These are phyloP conservation scores for Ilex aquifolium DNA, from an alignment of 257 asterid genomes.

Conservation along the genomic window DNA sequence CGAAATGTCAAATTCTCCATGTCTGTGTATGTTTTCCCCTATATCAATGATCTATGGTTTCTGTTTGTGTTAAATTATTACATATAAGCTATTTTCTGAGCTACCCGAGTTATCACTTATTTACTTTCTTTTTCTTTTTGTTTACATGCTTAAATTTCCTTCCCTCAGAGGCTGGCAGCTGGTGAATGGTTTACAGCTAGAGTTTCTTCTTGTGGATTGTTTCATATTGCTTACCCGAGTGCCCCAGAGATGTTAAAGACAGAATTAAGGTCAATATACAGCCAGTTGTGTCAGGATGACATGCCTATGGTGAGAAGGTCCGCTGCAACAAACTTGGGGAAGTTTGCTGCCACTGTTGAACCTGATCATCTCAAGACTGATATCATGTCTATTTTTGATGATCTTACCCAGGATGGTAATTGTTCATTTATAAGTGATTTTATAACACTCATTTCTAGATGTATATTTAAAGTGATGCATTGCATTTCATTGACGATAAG, in stretches of 20 bases:
- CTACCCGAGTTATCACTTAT: constrained; percentile 4
- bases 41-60: no score
- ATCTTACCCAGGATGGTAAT: constrained; percentile 47
- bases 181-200: constrained; percentile 99
- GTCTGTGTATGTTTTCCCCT: no score
- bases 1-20: no score
- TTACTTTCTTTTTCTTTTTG: constrained; percentile 1
- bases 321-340: constrained; percentile 64
- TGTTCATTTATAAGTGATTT: neutral
- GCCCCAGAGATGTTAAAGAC: constrained; percentile 72
- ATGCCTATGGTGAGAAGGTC: constrained; percentile 98
- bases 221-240: constrained; percentile 85
- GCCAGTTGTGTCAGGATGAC: constrained; percentile 87
- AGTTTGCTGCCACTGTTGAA: constrained; percentile 47
- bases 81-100: neutral
- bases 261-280: constrained; percentile 70
- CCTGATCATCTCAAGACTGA: constrained; percentile 38
- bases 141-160: neutral
- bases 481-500: no score
- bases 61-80: constrained; percentile 1
- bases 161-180: constrained; percentile 77
- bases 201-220: constrained; percentile 90
- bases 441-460: no score
- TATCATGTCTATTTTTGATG: constrained; percentile 48
- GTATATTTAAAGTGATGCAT: no score